Percentiles rank a stretch among this genome's conserved stretches.
These are phyloP conservation scores for Lentinula guzmanii DNA, from an alignment of 768 basidiomycete genomes.

Conservation along the genomic window DNA sequence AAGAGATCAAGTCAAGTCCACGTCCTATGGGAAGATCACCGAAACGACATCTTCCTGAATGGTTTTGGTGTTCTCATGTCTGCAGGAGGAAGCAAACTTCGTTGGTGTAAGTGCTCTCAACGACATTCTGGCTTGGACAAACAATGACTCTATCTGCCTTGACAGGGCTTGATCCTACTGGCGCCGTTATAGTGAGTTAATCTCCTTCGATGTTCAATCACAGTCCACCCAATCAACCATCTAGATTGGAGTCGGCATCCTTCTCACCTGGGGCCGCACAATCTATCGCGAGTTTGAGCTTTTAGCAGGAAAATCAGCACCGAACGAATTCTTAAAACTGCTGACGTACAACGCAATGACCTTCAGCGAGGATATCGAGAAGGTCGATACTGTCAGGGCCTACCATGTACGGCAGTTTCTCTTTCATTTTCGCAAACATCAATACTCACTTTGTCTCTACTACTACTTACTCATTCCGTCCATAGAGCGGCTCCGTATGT, in stretches of 20 bases:
- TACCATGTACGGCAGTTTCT: slow-evolving; percentile 56
- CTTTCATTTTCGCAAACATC: background rate
- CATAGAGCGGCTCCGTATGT: slow-evolving; percentile 5
- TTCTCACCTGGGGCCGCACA: slow-evolving; percentile 70
- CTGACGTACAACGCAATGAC: slow-evolving; percentile 91
- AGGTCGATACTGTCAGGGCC: slow-evolving; percentile 88
- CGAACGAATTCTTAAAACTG: slow-evolving; percentile 84
- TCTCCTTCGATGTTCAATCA: background rate
- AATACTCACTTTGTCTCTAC: too few relatives aligned
- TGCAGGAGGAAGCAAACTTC: slow-evolving; percentile 70
- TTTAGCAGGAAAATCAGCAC: slow-evolving; percentile 88
- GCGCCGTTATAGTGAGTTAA: slow-evolving; percentile 61
- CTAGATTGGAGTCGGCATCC: slow-evolving; percentile 77
- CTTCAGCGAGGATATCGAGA: slow-evolving; percentile 80
- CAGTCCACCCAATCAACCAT: slow-evolving; percentile 1
- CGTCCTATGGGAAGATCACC: slow-evolving; percentile 95
- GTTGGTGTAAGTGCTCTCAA: slow-evolving; percentile 58
- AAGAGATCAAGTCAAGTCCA: slow-evolving; percentile 85
- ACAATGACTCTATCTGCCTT: slow-evolving; percentile 5
- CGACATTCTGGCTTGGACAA: background rate
- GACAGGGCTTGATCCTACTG: slow-evolving; percentile 70
- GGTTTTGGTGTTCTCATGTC: slow-evolving; percentile 80
- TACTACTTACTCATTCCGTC: background rate
- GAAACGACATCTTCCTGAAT: slow-evolving; percentile 89
- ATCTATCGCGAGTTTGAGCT: slow-evolving; percentile 78